These are phyloP conservation scores for Heritiera littoralis DNA, from an alignment of 345 rosid species.

Conservation along the genomic window DNA sequence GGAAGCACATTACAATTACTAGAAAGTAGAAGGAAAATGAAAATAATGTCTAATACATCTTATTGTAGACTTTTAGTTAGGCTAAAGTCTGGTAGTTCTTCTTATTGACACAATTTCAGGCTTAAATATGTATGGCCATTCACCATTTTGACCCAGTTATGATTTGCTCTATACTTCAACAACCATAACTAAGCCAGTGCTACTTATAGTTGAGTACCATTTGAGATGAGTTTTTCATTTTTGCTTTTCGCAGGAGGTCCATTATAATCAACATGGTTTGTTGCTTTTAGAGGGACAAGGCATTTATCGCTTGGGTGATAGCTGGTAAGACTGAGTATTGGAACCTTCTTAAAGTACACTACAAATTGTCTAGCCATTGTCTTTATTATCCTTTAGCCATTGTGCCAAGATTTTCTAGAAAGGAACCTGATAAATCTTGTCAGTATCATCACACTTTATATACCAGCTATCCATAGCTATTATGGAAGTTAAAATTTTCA, in stretches of 20 bases:
- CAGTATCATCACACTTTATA: not conserved
- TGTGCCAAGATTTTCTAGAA: not conserved
- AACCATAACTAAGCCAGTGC: not conserved
- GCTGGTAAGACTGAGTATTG: constrained; percentile 56
- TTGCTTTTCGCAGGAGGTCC: constrained; percentile 71
- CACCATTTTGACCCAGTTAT: not conserved
- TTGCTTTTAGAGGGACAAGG: constrained; percentile 95
- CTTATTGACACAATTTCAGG: constrained; percentile 9
- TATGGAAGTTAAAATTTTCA: not conserved
- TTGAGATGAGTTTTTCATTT: not conserved
- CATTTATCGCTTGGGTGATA: constrained; percentile 79
- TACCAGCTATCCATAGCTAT: not conserved
- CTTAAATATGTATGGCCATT: not conserved
- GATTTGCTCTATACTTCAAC: not conserved
- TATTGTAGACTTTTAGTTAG: not conserved
- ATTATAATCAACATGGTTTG: constrained; percentile 92
- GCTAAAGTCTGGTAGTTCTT: not conserved
- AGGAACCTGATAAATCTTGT: not conserved
- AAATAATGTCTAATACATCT: not conserved
- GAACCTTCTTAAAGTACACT: constrained; percentile 14
- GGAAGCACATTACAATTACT: not conserved
- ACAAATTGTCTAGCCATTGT: constrained; percentile 3
- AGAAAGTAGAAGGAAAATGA: not conserved
- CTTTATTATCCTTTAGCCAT: not conserved
- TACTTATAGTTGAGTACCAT: not conserved